These are phyloP conservation scores for Fusarium lyarnte DNA, from an alignment of 2,329 filamentous ascomycete species.

Conservation along the genomic window DNA sequence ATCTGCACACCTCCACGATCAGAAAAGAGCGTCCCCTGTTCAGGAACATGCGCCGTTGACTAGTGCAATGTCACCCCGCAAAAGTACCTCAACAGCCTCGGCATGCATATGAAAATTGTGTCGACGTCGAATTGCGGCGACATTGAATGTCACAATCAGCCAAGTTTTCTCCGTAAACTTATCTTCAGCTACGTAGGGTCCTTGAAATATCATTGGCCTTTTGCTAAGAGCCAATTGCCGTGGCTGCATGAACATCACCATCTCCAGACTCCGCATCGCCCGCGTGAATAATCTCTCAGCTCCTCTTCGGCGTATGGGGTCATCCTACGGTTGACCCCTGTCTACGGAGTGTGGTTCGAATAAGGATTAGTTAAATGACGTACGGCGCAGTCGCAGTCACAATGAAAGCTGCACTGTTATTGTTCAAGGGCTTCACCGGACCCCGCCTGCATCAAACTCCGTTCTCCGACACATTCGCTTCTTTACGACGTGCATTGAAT, in stretches of 20 bases:
- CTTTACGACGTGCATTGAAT: neutral
- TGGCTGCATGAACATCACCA: neutral
- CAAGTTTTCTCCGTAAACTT: neutral
- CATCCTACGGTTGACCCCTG: neutral
- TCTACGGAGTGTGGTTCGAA: constrained; percentile 8
- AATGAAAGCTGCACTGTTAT: neutral
- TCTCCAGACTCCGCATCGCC: neutral
- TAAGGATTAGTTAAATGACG: constrained; percentile 13
- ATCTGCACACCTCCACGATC: constrained; percentile 23
- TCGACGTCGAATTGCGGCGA: constrained; percentile 25
- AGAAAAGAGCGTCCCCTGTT: constrained; percentile 25
- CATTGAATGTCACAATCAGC: constrained; percentile 6
- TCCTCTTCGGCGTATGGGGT: neutral
- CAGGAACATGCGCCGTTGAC: constrained; percentile 17
- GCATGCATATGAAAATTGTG: constrained; percentile 41
- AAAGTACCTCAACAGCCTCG: constrained; percentile 35
- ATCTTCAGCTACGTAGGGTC: neutral
- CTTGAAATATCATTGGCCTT: neutral
- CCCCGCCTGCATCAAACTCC: neutral
- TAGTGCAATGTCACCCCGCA: constrained; percentile 21
- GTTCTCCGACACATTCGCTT: neutral
- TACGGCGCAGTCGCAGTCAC: neutral
- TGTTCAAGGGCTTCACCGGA: neutral
- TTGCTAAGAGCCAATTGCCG: neutral
- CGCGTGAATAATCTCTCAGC: constrained; percentile 4